Evolutionary conservation across 2,329 filamentous ascomycete genomes (phyloP), one percentile per base, ranked within the genome.

Genomic region (Hypoxylon sp.): DNA sequence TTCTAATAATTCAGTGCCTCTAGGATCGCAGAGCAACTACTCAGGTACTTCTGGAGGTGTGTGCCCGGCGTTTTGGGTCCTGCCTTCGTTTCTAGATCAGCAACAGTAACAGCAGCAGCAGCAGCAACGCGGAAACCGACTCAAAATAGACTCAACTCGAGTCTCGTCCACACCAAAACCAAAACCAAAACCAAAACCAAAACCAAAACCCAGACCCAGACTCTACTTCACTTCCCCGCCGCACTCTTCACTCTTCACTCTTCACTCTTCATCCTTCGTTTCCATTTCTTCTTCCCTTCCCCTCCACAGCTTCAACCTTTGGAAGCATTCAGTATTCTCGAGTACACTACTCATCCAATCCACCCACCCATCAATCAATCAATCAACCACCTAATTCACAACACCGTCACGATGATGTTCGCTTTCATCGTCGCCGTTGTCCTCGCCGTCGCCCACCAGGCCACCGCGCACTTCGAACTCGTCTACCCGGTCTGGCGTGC

Each of bases 391-490:
- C 6, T 19, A 41, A 21, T 2, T 21, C 37, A 41, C 14, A 25
- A 11, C 12, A 25, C 11, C 52, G 30, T 27, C 56, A 70, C 46
- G 32, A 73, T 75, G 69, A 56, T 54, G 39, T 72, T 74, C 69
- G 41, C 45, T 45, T 34, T 55, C n/a, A 12, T 63, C 25, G 29
- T 70, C 21, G 27, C 64, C 34, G 32, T 70, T 56, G 64, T 83
- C 68, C 76, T 78, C 29, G 75, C 76, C 32, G 73, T 74, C 19
- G 73, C 72, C 32, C 77, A 78, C 43, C 71, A 80, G 29, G 81
- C 77, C 34, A 73, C 79, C 21, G 84, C 83, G 41, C 85, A 87
- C 74, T 87, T 85, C 73, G 76, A 75, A 41, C 72, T 87, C 60
- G 71, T 74, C 11, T 85, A 83, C 71, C 85, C 85, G 3, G 51